Evolutionary conservation across 345 rosid species (phyloP).

Genomic region (Pelargonium nanum): DNA sequence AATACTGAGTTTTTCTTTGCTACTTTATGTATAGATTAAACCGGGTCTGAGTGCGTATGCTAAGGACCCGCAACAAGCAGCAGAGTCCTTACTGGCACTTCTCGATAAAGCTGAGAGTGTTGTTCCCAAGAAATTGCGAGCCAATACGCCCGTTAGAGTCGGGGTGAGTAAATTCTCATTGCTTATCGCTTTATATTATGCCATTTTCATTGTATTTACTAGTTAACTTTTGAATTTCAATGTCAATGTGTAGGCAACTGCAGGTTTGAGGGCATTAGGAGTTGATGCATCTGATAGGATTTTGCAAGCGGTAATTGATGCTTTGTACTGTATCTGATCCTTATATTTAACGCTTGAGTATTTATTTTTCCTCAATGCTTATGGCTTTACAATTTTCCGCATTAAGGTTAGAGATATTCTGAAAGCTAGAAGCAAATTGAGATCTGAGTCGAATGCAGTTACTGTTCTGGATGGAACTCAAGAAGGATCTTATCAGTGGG

Average conservation of each 20-base stretch:
- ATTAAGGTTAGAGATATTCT: slow-evolving; percentile 77
- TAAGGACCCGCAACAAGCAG: slow-evolving; percentile 61
- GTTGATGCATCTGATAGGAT: slow-evolving; percentile 72
- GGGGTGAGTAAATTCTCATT: slow-evolving; percentile 46
- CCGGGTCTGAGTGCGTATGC: slow-evolving; percentile 92
- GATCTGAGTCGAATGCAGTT: slow-evolving; percentile 50
- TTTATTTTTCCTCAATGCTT: not conserved
- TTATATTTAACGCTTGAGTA: not conserved
- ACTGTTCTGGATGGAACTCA: slow-evolving; percentile 85
- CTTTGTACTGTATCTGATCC: not conserved
- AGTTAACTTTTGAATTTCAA: slow-evolving; percentile 11
- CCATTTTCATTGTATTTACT: slow-evolving; percentile 3
- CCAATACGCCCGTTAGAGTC: slow-evolving; percentile 84
- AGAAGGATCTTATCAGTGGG: slow-evolving; percentile 99
- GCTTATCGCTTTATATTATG: not conserved
- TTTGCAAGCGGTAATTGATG: slow-evolving; percentile 60
- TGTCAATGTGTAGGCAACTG: slow-evolving; percentile 60
- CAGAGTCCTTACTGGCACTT: slow-evolving; percentile 50
- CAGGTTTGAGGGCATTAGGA: slow-evolving; percentile 83
- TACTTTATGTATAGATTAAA: slow-evolving; percentile 38
- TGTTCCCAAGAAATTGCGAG: slow-evolving; percentile 66
- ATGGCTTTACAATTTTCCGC: slow-evolving; percentile 3
- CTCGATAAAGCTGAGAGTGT: slow-evolving; percentile 78
- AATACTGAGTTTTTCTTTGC: slow-evolving; percentile 11
- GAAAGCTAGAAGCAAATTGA: slow-evolving; percentile 65